Percentiles rank a stretch among this genome's conserved stretches.
phyloP scores from a whole-genome alignment of 306 rosid species.

The Vigna unguiculata region DNA sequence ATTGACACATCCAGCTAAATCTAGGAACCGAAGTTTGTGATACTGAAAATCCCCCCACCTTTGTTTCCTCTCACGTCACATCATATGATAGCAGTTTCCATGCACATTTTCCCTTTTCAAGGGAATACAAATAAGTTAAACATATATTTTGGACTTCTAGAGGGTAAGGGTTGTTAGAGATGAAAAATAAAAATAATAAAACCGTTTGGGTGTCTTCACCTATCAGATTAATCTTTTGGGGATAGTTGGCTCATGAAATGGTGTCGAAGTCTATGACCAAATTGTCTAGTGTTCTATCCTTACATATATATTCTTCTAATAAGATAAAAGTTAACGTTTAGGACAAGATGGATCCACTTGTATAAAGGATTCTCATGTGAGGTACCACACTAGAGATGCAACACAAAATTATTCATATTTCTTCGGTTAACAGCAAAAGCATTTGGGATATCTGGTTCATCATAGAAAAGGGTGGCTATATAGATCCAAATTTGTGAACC shows the following conservation, averaged over 20 bases:
- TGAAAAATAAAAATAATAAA: not conserved
- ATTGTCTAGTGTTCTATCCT: not conserved
- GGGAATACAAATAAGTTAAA: conserved; percentile 5
- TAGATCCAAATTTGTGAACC: too few species aligned
- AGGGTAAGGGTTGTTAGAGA: not conserved
- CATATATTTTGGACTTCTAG: conserved; percentile 23
- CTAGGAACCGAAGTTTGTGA: conserved; percentile 33
- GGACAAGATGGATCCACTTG: not conserved
- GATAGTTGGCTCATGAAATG: not conserved
- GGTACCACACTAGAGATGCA: not conserved
- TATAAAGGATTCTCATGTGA: not conserved
- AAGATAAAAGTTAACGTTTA: not conserved
- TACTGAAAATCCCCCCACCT: not conserved
- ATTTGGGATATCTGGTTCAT: not conserved
- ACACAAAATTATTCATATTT: not conserved
- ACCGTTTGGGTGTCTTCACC: not conserved
- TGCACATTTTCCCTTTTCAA: conserved; percentile 20
- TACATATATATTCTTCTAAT: not conserved
- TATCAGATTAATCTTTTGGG: not conserved
- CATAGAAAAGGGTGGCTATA: too few species aligned
- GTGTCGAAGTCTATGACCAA: not conserved
- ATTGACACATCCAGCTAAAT: conserved; percentile 25
- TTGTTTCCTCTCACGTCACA: conserved; percentile 10
- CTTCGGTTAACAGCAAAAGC: conserved; percentile 7
- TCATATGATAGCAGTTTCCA: conserved; percentile 25